These are phyloP conservation scores for Vigna trinervia DNA, from an alignment of 306 rosid species.

Conservation along the genomic window DNA sequence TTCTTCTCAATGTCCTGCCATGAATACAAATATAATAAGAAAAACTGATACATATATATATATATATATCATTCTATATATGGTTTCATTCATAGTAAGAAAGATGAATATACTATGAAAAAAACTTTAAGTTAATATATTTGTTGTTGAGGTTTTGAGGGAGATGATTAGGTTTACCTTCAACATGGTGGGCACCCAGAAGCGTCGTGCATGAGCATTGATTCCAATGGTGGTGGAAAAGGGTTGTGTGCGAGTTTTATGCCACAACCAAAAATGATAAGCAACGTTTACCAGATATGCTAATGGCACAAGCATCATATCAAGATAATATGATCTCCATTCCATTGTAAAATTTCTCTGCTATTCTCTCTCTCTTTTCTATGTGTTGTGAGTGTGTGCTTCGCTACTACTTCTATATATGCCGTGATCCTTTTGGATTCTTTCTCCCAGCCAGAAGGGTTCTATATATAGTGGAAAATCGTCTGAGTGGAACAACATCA, in stretches of 20 bases:
- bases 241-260: constrained; percentile 66
- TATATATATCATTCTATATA: neutral
- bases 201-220: constrained; percentile 70
- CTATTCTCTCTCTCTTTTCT: neutral
- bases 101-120: neutral
- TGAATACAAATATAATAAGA: neutral
- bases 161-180: constrained; percentile 36
- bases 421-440: constrained; percentile 33
- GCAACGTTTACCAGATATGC: constrained; percentile 55
- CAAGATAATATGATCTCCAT: constrained; percentile 82
- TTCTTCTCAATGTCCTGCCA: constrained; percentile 91
- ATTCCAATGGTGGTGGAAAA: constrained; percentile 73
- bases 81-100: neutral
- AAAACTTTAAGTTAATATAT: too few species aligned
- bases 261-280: constrained; percentile 85
- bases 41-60: neutral
- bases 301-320: constrained; percentile 72
- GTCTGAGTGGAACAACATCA: constrained; percentile 26
- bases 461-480: constrained; percentile 44
- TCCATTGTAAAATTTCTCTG: constrained; percentile 46
- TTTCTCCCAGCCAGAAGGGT: neutral
- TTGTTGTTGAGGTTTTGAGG: constrained; percentile 7
- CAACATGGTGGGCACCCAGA: constrained; percentile 70
- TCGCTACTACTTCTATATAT: neutral
- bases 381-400: neutral